Conservation (phyloP, 129 eudicot species). For the Centella asiatica region DNA sequence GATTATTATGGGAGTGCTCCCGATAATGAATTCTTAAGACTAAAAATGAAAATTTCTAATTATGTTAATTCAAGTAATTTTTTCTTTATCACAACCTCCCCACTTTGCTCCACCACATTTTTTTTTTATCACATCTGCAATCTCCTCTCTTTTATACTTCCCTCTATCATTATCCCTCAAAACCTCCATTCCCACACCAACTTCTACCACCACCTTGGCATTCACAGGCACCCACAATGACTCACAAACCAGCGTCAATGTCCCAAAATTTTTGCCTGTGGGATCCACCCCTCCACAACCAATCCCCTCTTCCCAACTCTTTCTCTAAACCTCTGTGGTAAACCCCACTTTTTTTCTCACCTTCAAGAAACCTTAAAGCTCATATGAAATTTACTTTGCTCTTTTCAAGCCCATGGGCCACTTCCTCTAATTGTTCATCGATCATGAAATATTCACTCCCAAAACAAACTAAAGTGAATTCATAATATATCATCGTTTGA, state of each 20-base stretch:
- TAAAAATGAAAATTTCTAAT: too few relatives aligned
- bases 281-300: slow-evolving; percentile 4
- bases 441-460: neutral
- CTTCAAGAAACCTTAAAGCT: neutral
- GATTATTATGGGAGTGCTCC: too few relatives aligned
- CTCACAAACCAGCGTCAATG: neutral
- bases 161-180: neutral
- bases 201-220: neutral
- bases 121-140: neutral
- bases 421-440: neutral
- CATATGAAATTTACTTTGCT: neutral
- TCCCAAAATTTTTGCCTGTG: slow-evolving; percentile 1
- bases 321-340: neutral
- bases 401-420: neutral
- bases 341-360: neutral
- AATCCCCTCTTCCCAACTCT: neutral
- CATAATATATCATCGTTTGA: too few relatives aligned
- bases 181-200: neutral
- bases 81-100: neutral
- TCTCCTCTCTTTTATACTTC: neutral
- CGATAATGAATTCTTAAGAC: too few relatives aligned
- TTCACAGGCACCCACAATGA: slow-evolving; percentile 4
- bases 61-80: too few relatives aligned
- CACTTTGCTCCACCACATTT: slow-evolving; percentile 1
- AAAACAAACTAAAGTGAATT: too few relatives aligned